phyloP scores from a whole-genome alignment of 2,329 filamentous ascomycete species.

The Aspergillus piperis region DNA sequence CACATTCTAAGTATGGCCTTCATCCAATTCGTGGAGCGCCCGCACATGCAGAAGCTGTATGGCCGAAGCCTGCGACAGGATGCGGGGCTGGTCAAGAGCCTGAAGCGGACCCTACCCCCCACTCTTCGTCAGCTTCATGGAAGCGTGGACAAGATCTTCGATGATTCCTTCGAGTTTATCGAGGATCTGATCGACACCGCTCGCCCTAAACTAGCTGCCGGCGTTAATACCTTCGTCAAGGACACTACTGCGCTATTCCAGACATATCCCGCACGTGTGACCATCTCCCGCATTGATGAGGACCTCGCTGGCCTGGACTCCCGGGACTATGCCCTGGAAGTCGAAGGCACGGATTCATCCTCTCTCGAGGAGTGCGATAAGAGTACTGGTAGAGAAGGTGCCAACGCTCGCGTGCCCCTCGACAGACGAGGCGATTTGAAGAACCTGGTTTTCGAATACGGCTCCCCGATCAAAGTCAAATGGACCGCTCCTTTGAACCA shows the following conservation, averaged over 20 bases:
- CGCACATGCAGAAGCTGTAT: conserved; percentile 98
- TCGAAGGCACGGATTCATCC: conserved; percentile 66
- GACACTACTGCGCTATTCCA: conserved; percentile 88
- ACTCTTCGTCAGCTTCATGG: conserved; percentile 82
- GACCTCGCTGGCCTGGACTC: conserved; percentile 79
- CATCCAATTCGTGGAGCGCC: conserved; percentile 90
- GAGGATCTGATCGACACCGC: conserved; percentile 88
- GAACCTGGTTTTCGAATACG: conserved; percentile 82
- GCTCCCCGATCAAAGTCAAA: conserved; percentile 81
- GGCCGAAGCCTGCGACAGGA: conserved; percentile 79
- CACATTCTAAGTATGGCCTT: conserved; percentile 84
- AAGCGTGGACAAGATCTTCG: conserved; percentile 81
- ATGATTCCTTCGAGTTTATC: conserved; percentile 82
- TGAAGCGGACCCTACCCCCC: conserved; percentile 81
- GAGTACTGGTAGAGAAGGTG: conserved; percentile 72
- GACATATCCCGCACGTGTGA: conserved; percentile 82
- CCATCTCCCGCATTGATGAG: conserved; percentile 74
- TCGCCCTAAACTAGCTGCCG: conserved; percentile 79
- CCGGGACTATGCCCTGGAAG: conserved; percentile 74
- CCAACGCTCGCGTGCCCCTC: conserved; percentile 67
- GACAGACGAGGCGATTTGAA: conserved; percentile 63
- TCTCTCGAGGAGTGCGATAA: conserved; percentile 58
- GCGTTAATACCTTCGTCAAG: conserved; percentile 81
- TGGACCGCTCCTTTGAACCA: conserved; percentile 90
- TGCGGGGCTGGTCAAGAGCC: conserved; percentile 87